Conservation (phyloP, 768 basidiomycete species). For the Leccinum truebloodii region DNA sequence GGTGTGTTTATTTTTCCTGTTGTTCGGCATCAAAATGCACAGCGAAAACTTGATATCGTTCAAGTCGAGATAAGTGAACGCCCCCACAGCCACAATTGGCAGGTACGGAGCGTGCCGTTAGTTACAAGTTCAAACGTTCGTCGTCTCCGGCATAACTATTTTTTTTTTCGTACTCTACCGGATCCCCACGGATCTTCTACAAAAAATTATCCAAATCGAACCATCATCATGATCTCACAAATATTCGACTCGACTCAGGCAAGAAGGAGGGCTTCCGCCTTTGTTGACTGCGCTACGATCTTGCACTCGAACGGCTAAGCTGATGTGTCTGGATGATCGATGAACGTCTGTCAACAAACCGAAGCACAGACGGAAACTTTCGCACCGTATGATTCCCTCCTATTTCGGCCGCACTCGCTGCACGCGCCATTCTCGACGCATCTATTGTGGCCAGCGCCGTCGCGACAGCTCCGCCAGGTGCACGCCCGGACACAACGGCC, state of each 20-base stretch:
- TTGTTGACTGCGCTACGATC: background rate
- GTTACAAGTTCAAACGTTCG: background rate
- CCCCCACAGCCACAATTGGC: background rate
- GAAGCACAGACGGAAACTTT: background rate
- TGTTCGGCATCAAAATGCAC: conserved; percentile 23
- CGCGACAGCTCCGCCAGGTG: conserved; percentile 6
- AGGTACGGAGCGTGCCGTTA: background rate
- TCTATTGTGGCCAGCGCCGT: conserved; percentile 11
- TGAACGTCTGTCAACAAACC: background rate
- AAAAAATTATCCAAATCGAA: too few species aligned
- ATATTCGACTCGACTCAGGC: background rate
- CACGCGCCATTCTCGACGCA: conserved; percentile 2
- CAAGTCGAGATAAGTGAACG: background rate
- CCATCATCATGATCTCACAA: too few species aligned
- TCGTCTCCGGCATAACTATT: background rate
- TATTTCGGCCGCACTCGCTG: conserved; percentile 1
- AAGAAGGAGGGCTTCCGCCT: background rate
- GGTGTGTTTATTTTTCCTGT: conserved; percentile 18
- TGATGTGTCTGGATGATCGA: background rate
- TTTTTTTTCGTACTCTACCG: too few species aligned
- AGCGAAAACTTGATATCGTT: background rate
- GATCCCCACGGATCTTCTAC: too few species aligned
- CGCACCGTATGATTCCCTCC: background rate
- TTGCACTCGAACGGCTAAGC: background rate
- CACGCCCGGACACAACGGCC: conserved; percentile 9